Conservation (phyloP, 1,284 basidiomycete species). For the Thelephora terrestris region DNA sequence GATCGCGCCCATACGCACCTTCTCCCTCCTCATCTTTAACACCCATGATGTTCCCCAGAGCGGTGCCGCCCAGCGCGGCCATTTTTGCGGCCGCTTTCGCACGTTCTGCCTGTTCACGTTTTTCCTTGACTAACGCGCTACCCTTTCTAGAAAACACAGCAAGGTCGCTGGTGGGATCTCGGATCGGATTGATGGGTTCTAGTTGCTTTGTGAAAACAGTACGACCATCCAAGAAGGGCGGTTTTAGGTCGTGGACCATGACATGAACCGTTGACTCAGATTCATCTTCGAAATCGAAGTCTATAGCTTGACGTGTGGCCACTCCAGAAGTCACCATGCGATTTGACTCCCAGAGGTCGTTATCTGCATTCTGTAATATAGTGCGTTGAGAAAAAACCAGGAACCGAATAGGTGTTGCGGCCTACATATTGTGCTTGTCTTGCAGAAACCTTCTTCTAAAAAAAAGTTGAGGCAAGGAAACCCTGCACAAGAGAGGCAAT, state of each 20-base stretch:
- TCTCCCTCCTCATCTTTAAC: constrained; percentile 92
- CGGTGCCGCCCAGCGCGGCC: constrained; percentile 85
- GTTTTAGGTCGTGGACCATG: constrained; percentile 94
- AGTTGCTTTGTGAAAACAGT: constrained; percentile 96
- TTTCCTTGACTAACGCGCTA: constrained; percentile 86
- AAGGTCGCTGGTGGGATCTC: constrained; percentile 90
- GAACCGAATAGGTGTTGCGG: constrained; percentile 9
- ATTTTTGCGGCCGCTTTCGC: constrained; percentile 94
- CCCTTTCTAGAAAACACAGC: constrained; percentile 96
- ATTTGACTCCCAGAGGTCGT: constrained; percentile 97
- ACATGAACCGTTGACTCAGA: constrained; percentile 94
- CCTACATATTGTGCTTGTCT: constrained; percentile 88
- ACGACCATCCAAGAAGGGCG: constrained; percentile 94
- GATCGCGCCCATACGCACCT: constrained; percentile 38
- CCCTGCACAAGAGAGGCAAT: constrained; percentile 8
- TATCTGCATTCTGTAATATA: constrained; percentile 76
- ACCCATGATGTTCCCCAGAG: constrained; percentile 94
- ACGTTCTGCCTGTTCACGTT: constrained; percentile 91
- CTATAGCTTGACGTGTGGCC: constrained; percentile 75
- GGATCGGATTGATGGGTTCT: constrained; percentile 94
- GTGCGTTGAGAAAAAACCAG: constrained; percentile 7
- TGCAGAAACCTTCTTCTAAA: constrained; percentile 77
- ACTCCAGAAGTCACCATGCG: constrained; percentile 95
- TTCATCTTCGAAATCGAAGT: constrained; percentile 89
- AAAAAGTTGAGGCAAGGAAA: constrained; percentile 5